These are phyloP conservation scores for Amauroascus niger DNA, from an alignment of 2,329 filamentous ascomycete species.

Conservation along the genomic window DNA sequence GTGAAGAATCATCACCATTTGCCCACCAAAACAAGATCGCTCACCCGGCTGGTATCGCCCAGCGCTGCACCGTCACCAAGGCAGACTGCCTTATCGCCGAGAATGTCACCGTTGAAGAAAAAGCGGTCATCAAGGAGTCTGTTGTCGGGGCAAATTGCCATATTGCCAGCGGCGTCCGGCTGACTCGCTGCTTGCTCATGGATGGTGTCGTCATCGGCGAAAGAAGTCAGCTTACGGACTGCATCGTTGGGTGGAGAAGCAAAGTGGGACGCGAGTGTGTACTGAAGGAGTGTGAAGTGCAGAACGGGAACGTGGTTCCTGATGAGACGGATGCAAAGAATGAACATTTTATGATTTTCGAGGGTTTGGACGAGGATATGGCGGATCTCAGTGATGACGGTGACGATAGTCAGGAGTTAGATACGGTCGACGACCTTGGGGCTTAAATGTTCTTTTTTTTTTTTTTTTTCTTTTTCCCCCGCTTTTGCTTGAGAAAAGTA, in stretches of 20 bases:
- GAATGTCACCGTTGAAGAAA: slow-evolving; percentile 81
- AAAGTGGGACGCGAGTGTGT: slow-evolving; percentile 71
- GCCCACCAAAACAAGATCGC: slow-evolving; percentile 72
- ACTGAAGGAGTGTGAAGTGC: slow-evolving; percentile 85
- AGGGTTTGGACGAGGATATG: slow-evolving; percentile 35
- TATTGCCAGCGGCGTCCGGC: slow-evolving; percentile 73
- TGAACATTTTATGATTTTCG: slow-evolving; percentile 52
- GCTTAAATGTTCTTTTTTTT: not conserved
- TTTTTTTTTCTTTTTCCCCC: too few species aligned
- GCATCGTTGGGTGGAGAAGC: slow-evolving; percentile 71
- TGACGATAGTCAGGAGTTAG: slow-evolving; percentile 18
- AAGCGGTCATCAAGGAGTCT: slow-evolving; percentile 82
- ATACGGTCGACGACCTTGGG: slow-evolving; percentile 15
- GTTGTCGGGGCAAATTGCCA: slow-evolving; percentile 82
- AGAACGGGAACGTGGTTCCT: slow-evolving; percentile 71
- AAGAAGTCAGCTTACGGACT: slow-evolving; percentile 74
- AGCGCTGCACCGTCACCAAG: slow-evolving; percentile 70
- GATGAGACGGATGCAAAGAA: slow-evolving; percentile 60
- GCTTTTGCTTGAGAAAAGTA: too few species aligned
- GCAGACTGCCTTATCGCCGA: slow-evolving; percentile 75
- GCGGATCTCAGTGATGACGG: slow-evolving; percentile 27
- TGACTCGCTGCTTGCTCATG: slow-evolving; percentile 86
- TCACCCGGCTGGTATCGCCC: slow-evolving; percentile 70
- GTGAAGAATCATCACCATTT: slow-evolving; percentile 58
- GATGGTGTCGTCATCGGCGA: slow-evolving; percentile 79